Conservation (phyloP, 2,329 filamentous ascomycete species). For the Stemphylium beticola region DNA sequence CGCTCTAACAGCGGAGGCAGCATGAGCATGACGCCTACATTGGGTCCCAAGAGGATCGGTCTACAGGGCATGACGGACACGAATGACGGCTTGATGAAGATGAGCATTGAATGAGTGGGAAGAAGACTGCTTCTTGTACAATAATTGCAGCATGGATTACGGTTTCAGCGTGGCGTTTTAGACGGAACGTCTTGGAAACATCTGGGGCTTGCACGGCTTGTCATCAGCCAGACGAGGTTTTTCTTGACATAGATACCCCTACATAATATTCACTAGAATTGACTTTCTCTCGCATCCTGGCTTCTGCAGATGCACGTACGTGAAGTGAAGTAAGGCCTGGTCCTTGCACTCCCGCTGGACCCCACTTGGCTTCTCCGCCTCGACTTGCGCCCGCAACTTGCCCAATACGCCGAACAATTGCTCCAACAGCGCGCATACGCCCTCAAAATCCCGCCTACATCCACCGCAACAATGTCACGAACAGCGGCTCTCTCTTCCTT, state of each 20-base stretch:
- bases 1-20: constrained; percentile 57
- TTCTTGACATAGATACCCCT: constrained; percentile 22
- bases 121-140: not conserved
- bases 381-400: constrained; percentile 28
- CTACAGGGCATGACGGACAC: constrained; percentile 94
- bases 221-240: constrained; percentile 1
- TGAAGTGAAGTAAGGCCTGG: constrained; percentile 4
- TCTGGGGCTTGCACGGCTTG: not conserved
- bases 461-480: constrained; percentile 42
- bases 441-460: not conserved
- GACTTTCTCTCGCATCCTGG: not conserved
- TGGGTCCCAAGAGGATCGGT: constrained; percentile 56
- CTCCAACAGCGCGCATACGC: not conserved
- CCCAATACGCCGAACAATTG: constrained; percentile 18
- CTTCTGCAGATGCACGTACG: not conserved
- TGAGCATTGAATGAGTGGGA: constrained; percentile 80
- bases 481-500: constrained; percentile 69
- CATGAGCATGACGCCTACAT: constrained; percentile 50
- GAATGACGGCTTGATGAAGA: constrained; percentile 93
- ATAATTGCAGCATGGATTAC: constrained; percentile 2
- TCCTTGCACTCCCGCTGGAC: constrained; percentile 25
- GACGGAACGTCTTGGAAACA: not conserved
- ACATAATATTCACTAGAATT: not conserved
- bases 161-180: constrained; percentile 37
- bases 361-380: constrained; percentile 28